Evolutionary conservation across 2,329 filamentous ascomycete species (phyloP).

Genomic region (Pseudogymnoascus sp.): DNA sequence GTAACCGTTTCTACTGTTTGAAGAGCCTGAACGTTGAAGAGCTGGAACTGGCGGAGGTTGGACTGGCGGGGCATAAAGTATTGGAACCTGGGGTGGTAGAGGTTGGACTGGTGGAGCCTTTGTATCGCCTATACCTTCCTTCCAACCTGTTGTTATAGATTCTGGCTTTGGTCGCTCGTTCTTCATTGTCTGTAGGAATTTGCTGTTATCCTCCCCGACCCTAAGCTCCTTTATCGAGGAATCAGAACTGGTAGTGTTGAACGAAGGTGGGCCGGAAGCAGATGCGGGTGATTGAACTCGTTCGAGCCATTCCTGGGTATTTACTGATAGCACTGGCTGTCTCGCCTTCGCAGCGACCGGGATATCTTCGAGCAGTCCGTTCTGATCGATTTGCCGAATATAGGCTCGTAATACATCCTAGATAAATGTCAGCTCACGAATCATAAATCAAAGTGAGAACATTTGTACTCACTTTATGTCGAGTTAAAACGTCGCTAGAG

Average conservation of each 20-base stretch:
- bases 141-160: neutral
- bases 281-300: slow-evolving; percentile 16
- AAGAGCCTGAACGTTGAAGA: neutral
- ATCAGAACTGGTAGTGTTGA: slow-evolving; percentile 19
- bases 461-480: slow-evolving; percentile 47
- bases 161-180: slow-evolving; percentile 22
- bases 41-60: neutral
- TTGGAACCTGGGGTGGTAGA: neutral
- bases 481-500: slow-evolving; percentile 45
- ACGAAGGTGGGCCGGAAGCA: slow-evolving; percentile 17
- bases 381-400: slow-evolving; percentile 52
- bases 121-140: neutral
- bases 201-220: slow-evolving; percentile 27
- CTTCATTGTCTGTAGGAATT: slow-evolving; percentile 28
- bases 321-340: slow-evolving; percentile 25
- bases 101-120: neutral
- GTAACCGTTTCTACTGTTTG: neutral
- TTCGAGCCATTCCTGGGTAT: slow-evolving; percentile 23
- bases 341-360: slow-evolving; percentile 26
- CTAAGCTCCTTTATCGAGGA: slow-evolving; percentile 24
- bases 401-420: slow-evolving; percentile 55
- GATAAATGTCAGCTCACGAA: slow-evolving; percentile 18
- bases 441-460: slow-evolving; percentile 2
- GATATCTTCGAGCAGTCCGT: slow-evolving; percentile 46
- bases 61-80: neutral